phyloP scores from a whole-genome alignment of 2,329 filamentous ascomycete species.

The Pseudopithomyces chartarum region DNA sequence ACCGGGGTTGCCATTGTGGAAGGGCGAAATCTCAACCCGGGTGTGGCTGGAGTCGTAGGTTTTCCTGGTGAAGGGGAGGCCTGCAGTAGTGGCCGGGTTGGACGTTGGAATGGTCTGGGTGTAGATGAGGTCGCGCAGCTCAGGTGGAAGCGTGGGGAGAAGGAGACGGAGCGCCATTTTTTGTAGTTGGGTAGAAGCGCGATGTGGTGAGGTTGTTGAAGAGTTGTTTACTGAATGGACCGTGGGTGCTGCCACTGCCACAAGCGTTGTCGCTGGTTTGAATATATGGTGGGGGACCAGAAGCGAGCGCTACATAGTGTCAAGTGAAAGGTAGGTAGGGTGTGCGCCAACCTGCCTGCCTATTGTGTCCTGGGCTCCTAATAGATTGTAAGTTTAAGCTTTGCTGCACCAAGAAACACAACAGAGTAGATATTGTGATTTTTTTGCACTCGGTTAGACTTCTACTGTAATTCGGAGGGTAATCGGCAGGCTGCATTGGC shows the following conservation, averaged over 20 bases:
- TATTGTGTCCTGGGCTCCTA: not conserved
- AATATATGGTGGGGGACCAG: constrained; percentile 12
- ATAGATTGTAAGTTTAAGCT: not conserved
- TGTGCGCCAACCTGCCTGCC: too few relatives aligned
- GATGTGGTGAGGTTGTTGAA: not conserved
- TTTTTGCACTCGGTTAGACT: not conserved
- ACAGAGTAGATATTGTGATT: not conserved
- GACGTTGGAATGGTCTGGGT: constrained; percentile 14
- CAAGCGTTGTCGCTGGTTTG: not conserved
- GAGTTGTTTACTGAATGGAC: not conserved
- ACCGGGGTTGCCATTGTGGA: constrained; percentile 24
- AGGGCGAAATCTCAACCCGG: constrained; percentile 24
- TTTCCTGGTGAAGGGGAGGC: constrained; percentile 28
- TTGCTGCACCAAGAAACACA: not conserved
- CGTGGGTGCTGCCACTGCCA: not conserved
- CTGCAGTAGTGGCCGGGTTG: constrained; percentile 10
- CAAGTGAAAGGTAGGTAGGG: too few relatives aligned
- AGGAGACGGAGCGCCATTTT: constrained; percentile 15
- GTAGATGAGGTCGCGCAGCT: constrained; percentile 39
- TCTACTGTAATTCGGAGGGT: not conserved
- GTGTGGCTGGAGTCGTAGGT: constrained; percentile 32
- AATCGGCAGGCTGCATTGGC: constrained; percentile 6
- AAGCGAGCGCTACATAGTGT: constrained; percentile 9
- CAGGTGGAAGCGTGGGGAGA: constrained; percentile 32
- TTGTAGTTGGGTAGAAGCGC: not conserved